These are phyloP conservation scores for Solanum hybrid DNA, from an alignment of 305 asterid species.

Conservation along the genomic window DNA sequence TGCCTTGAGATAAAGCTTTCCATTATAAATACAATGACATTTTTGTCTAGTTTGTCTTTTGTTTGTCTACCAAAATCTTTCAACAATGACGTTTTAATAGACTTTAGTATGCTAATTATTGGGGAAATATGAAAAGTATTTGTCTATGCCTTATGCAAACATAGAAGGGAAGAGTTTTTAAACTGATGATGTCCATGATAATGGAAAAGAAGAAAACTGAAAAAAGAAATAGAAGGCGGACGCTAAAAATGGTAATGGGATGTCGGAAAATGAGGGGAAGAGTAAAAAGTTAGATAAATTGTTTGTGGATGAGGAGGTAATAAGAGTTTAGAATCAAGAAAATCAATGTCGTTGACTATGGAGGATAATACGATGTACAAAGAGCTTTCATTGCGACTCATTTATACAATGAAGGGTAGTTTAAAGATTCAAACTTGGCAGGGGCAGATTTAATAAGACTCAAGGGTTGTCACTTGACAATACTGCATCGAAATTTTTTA, in stretches of 20 bases:
- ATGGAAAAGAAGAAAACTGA: background rate
- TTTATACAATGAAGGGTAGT: background rate
- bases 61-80: background rate
- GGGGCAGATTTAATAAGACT: background rate
- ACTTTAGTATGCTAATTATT: background rate
- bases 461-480: background rate
- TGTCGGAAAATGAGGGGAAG: background rate
- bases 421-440: background rate
- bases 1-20: background rate
- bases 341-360: background rate
- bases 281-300: background rate
- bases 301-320: background rate
- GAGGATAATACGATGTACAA: background rate
- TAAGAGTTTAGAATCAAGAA: background rate
- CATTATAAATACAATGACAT: background rate
- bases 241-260: conserved; percentile 1
- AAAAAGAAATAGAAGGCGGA: background rate
- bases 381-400: background rate
- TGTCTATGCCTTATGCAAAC: background rate
- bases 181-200: background rate
- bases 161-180: background rate
- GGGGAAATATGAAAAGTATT: background rate
- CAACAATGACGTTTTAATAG: background rate
- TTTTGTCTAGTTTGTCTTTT: background rate
- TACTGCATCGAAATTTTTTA: background rate